A percentile compares a stretch with the other conserved stretches of the same genome.
Conservation (phyloP, 371 early-diverging fungal genomes). For the Circinella minor region DNA sequence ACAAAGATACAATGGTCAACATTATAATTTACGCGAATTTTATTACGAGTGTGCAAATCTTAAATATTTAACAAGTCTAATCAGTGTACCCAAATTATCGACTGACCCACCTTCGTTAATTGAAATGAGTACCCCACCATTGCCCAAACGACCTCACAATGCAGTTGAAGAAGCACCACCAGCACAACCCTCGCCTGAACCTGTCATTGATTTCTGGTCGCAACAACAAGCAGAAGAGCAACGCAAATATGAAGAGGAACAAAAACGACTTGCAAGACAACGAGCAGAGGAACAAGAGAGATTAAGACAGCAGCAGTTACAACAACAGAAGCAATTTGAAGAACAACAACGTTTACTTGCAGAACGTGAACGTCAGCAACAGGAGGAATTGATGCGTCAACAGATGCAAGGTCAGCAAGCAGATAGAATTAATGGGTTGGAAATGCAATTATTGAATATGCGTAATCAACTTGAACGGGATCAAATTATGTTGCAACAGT, state of each 20-base stretch:
- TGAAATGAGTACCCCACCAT: slow-evolving; percentile 48
- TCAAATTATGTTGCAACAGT: slow-evolving; percentile 82
- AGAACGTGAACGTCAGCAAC: slow-evolving; percentile 70
- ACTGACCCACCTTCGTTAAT: slow-evolving; percentile 77
- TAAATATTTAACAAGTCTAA: slow-evolving; percentile 90
- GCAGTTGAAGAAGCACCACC: slow-evolving; percentile 26
- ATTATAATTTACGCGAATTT: slow-evolving; percentile 86
- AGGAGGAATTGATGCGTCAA: slow-evolving; percentile 68
- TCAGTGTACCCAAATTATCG: slow-evolving; percentile 87
- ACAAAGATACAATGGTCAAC: slow-evolving; percentile 83
- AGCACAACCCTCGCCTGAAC: slow-evolving; percentile 61
- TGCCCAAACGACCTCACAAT: slow-evolving; percentile 42
- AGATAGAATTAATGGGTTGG: slow-evolving; percentile 77
- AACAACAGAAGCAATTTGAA: slow-evolving; percentile 76
- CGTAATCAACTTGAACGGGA: slow-evolving; percentile 85
- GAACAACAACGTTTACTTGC: slow-evolving; percentile 74
- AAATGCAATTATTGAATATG: slow-evolving; percentile 77
- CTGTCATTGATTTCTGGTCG: slow-evolving; percentile 66
- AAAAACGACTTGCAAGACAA: slow-evolving; percentile 64
- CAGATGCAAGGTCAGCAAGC: slow-evolving; percentile 78
- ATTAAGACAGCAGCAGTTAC: slow-evolving; percentile 61
- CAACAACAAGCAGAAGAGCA: slow-evolving; percentile 72
- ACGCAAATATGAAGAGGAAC: slow-evolving; percentile 76
- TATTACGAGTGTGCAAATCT: slow-evolving; percentile 91
- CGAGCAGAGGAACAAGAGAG: slow-evolving; percentile 64